Conservation (phyloP, 2,329 filamentous ascomycete genomes). For the Penicillium sp. region DNA sequence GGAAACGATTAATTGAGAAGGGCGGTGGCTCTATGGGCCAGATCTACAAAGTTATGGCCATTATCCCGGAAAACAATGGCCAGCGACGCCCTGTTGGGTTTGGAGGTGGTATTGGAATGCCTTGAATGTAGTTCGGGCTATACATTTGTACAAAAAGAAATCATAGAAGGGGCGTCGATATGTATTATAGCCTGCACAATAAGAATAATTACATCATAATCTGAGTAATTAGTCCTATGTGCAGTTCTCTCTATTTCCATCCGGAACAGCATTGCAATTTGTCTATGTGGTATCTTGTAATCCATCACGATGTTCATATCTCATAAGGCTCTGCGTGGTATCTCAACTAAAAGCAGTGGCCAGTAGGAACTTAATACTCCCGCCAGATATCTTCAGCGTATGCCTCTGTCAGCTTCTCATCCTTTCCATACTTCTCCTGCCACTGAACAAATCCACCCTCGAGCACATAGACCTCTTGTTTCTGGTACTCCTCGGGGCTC, state of each 20-base stretch:
- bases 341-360: not conserved
- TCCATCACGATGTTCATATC: slow-evolving; percentile 14
- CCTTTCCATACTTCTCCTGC: slow-evolving; percentile 80
- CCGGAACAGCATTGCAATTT: not conserved
- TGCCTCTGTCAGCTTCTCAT: slow-evolving; percentile 79
- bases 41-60: slow-evolving; percentile 90
- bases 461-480: slow-evolving; percentile 78
- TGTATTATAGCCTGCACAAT: slow-evolving; percentile 1
- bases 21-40: slow-evolving; percentile 88
- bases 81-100: slow-evolving; percentile 84
- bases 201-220: no score
- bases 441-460: slow-evolving; percentile 85
- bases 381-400: slow-evolving; percentile 87
- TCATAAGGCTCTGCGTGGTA: slow-evolving; percentile 9
- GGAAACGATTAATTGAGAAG: slow-evolving; percentile 81
- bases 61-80: slow-evolving; percentile 79
- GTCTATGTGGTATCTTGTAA: slow-evolving; percentile 20
- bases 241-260: not conserved
- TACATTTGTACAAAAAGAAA: slow-evolving; percentile 7
- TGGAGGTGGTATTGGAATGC: slow-evolving; percentile 65
- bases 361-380: slow-evolving; percentile 42
- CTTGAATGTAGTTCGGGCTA: slow-evolving; percentile 6
- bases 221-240: no score
- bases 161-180: not conserved
- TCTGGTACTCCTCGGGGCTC: slow-evolving; percentile 44